Conservation (phyloP, 164 flowering plant genomes). For the Umbilicus rupestris region DNA sequence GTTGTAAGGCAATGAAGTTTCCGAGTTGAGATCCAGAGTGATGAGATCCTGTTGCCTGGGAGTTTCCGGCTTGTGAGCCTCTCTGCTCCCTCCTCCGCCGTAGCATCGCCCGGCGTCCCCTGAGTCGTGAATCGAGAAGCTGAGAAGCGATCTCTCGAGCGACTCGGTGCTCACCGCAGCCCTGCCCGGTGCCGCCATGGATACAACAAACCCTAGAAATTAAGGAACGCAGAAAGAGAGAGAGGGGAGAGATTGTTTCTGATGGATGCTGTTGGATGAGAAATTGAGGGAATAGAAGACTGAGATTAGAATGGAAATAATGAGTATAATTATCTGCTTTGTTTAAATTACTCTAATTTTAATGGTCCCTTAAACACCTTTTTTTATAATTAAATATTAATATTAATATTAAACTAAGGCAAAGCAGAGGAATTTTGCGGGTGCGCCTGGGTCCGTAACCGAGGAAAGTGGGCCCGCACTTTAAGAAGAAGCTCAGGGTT, state of each 20-base stretch:
- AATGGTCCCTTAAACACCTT: too few species aligned
- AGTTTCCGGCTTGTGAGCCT: slow-evolving; percentile 14
- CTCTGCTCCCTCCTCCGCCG: not conserved
- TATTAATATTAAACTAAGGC: not conserved
- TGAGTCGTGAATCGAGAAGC: slow-evolving; percentile 4
- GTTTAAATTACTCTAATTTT: too few species aligned
- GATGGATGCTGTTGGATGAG: too few species aligned
- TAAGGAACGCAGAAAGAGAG: not conserved
- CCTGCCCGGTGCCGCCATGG: not conserved
- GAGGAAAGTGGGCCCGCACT: slow-evolving; percentile 3
- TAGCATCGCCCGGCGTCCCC: not conserved
- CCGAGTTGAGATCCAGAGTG: slow-evolving; percentile 61
- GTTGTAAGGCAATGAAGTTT: slow-evolving; percentile 59
- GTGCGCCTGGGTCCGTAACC: slow-evolving; percentile 2
- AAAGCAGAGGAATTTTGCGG: not conserved
- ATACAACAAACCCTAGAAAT: slow-evolving; percentile 1
- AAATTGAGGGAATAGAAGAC: not conserved
- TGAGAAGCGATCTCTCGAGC: not conserved
- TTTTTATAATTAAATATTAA: not conserved
- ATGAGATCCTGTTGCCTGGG: slow-evolving; percentile 13
- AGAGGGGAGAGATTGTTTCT: not conserved
- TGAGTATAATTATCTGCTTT: not conserved
- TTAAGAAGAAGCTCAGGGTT: not conserved
- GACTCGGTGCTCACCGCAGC: not conserved
- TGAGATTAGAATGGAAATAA: not conserved